Base-by-base conservation (phyloP, 2,329 filamentous ascomycete genomes). In the Paracamarosporium sp. region DNA sequence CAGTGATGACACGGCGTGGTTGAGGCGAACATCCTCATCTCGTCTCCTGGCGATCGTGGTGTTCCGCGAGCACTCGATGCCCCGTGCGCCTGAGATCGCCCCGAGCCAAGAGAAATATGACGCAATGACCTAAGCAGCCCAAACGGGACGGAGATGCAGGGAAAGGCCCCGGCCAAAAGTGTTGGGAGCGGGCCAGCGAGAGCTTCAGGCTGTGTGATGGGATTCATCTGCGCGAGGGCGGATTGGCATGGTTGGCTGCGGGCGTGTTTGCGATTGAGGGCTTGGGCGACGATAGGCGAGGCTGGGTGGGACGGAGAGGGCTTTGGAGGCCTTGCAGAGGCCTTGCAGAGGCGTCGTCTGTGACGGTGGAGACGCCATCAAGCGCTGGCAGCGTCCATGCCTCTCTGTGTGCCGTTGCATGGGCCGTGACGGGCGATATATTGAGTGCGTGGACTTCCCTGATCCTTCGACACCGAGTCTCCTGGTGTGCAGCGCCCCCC, bases 1-100 rank as follows among this genome's bases (percentile, higher is more conserved):
- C 41, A 46, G 45, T 57, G 55, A 55, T 46, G 56, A 55, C 46
- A 52, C 6, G 31, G 27, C 24, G 33, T 24, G 47, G 17, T 12
- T 22, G 7, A 15, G 24, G 40, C 31, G 54, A 47, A 60, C 57
- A 57, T 60, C 53, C 12, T 60, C 57, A 60, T 60, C 50, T 60
- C 51, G 48, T 45, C 57, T 53, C 57, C 53, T 60, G 53, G 27
- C 50, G 57, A 60, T 60, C 50, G 44, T 33, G 50, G n/a, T 44
- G 15, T 46, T 43, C 25, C n/a, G 9, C 13, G 25, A 20, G n/a
- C 20, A 8, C 41, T 35, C 17, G n/a, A 25, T 13, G 31, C 9
- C 30, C 35, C n/a, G 27, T 47, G 33, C 33, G 13, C 35, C 11
- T 17, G 8, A 24, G 25, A 44, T 41, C 40, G 25, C 24, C 48